Percentiles rank a stretch among this genome's conserved stretches.
Conservation (phyloP, 148 eudicot genomes). For the Fagopyrum esculentum region DNA sequence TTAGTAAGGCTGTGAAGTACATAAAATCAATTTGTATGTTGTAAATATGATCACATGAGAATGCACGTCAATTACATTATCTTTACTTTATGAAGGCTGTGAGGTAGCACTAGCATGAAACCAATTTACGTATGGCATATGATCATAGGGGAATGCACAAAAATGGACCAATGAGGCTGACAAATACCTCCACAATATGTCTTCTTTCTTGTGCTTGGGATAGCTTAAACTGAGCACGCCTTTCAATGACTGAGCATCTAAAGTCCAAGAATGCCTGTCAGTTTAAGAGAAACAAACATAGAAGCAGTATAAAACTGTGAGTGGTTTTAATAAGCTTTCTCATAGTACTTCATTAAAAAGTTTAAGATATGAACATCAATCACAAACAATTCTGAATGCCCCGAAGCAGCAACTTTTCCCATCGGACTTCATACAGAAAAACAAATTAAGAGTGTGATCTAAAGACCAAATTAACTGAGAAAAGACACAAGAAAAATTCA, state of each 20-base stretch:
- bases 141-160: background rate
- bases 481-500: background rate
- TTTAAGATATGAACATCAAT: background rate
- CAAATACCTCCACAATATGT: slow-evolving; percentile 83
- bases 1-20: no score
- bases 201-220: slow-evolving; percentile 72
- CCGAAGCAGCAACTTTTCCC: background rate
- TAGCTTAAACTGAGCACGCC: slow-evolving; percentile 77
- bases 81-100: background rate
- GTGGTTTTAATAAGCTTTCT: background rate
- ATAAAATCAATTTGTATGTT: no score
- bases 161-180: background rate
- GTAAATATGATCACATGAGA: no score
- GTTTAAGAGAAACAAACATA: background rate
- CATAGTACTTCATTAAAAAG: background rate
- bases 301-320: background rate
- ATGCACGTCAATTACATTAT: no score
- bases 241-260: slow-evolving; percentile 77
- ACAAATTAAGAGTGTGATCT: background rate
- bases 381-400: background rate
- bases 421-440: background rate
- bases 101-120: slow-evolving; percentile 5
- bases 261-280: slow-evolving; percentile 89
- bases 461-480: background rate
- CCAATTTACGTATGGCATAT: background rate